These are phyloP conservation scores for Ophiocordyceps robertsii DNA, from an alignment of 2,329 filamentous ascomycete genomes.

Conservation along the genomic window DNA sequence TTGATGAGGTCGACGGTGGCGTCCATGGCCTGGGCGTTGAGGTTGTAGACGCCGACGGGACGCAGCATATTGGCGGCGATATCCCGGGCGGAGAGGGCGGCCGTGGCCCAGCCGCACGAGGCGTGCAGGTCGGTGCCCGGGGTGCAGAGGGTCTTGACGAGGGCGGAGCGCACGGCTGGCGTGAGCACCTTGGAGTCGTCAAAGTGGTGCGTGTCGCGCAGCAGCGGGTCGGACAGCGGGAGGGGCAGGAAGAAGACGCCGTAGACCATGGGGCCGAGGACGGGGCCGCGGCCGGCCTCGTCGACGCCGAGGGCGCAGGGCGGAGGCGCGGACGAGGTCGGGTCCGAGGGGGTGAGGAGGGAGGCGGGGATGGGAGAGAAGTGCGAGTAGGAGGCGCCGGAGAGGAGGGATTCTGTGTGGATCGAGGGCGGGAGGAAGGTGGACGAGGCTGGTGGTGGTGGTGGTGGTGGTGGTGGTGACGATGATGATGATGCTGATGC, in stretches of 20 bases:
- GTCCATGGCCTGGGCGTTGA: constrained; percentile 93
- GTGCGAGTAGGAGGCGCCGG: constrained; percentile 56
- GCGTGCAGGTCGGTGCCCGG: constrained; percentile 31
- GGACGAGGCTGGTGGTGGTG: constrained; percentile 4
- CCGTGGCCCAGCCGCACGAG: constrained; percentile 70
- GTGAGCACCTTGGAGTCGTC: constrained; percentile 92
- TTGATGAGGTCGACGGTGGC: constrained; percentile 74
- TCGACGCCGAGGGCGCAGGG: constrained; percentile 74
- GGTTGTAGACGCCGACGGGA: constrained; percentile 57
- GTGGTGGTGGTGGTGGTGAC: background rate
- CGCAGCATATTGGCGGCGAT: constrained; percentile 70
- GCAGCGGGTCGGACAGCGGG: constrained; percentile 54
- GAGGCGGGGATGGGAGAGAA: constrained; percentile 53
- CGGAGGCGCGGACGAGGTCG: constrained; percentile 19
- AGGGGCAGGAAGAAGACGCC: constrained; percentile 64
- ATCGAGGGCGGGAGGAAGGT: constrained; percentile 59
- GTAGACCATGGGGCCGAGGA: constrained; percentile 73
- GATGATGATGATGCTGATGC: too few species aligned
- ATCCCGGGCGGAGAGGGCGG: constrained; percentile 69
- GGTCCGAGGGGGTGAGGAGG: constrained; percentile 32
- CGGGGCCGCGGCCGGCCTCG: constrained; percentile 85
- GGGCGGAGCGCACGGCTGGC: constrained; percentile 57
- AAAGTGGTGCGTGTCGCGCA: constrained; percentile 71
- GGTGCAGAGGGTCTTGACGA: constrained; percentile 61
- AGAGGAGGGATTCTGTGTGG: constrained; percentile 38